Percentiles rank a stretch among this genome's conserved stretches.
Evolutionary conservation across 768 basidiomycete species (phyloP).

Genomic region (Russula sp.): DNA sequence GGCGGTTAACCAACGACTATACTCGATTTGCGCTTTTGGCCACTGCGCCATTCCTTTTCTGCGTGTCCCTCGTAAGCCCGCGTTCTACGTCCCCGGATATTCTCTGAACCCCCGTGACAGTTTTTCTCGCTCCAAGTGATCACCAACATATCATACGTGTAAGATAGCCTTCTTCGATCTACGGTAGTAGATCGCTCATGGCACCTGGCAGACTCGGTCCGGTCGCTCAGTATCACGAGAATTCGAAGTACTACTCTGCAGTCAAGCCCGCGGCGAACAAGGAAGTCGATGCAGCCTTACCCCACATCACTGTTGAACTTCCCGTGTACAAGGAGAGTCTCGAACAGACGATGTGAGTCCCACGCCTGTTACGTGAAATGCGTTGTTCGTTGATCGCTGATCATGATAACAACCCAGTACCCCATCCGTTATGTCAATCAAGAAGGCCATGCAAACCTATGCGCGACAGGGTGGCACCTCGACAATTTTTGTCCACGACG

Average conservation of each 20-base stretch:
- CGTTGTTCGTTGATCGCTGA: background rate
- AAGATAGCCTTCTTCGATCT: slow-evolving; percentile 25
- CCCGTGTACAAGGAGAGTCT: slow-evolving; percentile 87
- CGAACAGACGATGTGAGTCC: slow-evolving; percentile 69
- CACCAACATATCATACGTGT: slow-evolving; percentile 60
- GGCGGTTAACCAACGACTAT: slow-evolving; percentile 54
- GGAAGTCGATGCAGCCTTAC: slow-evolving; percentile 55
- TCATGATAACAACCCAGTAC: slow-evolving; percentile 34
- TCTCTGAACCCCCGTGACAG: slow-evolving; percentile 29
- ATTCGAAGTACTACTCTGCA: slow-evolving; percentile 78
- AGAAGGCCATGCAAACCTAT: slow-evolving; percentile 87
- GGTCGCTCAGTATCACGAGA: slow-evolving; percentile 78
- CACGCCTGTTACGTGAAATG: slow-evolving; percentile 7
- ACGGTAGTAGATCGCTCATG: background rate
- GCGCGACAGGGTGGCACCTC: slow-evolving; percentile 85
- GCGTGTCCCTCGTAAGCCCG: slow-evolving; percentile 58
- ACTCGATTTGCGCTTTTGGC: slow-evolving; percentile 57
- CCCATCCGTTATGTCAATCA: slow-evolving; percentile 69
- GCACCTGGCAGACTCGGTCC: slow-evolving; percentile 54
- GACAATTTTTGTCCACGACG: slow-evolving; percentile 74
- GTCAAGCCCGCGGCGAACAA: slow-evolving; percentile 52
- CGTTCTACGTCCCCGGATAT: background rate
- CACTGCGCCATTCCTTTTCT: slow-evolving; percentile 65
- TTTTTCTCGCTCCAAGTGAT: slow-evolving; percentile 71
- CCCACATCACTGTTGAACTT: slow-evolving; percentile 74